These are phyloP conservation scores for Beauveria pseudobassiana DNA, from an alignment of 2,329 filamentous ascomycete genomes.

Conservation along the genomic window DNA sequence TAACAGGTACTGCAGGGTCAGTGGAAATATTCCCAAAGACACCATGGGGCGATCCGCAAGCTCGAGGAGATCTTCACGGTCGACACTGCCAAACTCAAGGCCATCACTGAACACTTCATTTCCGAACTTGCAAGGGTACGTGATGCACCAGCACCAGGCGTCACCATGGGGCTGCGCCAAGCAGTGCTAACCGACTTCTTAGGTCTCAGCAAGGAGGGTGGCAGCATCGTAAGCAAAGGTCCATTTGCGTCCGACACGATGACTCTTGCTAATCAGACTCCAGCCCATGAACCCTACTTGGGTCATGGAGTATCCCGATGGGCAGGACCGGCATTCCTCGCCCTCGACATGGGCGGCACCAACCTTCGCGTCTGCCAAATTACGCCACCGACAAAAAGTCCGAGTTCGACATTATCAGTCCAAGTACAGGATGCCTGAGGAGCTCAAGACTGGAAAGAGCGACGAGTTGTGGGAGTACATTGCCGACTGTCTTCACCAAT, in stretches of 20 bases:
- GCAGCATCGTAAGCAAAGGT: conserved; percentile 69
- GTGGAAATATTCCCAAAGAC: conserved; percentile 83
- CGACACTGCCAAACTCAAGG: conserved; percentile 71
- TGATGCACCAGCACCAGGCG: neutral
- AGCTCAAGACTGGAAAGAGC: conserved; percentile 75
- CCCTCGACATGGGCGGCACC: conserved; percentile 92
- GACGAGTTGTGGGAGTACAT: conserved; percentile 94
- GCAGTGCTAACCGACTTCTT: neutral
- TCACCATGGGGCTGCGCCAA: neutral
- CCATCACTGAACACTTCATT: conserved; percentile 84
- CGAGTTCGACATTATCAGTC: conserved; percentile 93
- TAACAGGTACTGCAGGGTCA: conserved; percentile 53
- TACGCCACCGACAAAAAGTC: conserved; percentile 74
- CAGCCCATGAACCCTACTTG: conserved; percentile 97
- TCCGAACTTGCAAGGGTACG: conserved; percentile 79
- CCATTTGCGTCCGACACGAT: neutral
- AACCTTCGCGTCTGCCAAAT: conserved; percentile 94
- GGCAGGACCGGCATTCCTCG: conserved; percentile 82
- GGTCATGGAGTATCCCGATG: conserved; percentile 85
- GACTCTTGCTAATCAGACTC: conserved; percentile 15
- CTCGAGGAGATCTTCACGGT: conserved; percentile 83
- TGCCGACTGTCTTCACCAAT: conserved; percentile 84
- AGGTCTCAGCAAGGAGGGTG: conserved; percentile 81
- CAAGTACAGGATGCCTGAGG: conserved; percentile 91
- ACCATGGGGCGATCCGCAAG: conserved; percentile 71